These are phyloP conservation scores for Auricularia sp. DNA, from an alignment of 768 basidiomycete species.

Conservation along the genomic window DNA sequence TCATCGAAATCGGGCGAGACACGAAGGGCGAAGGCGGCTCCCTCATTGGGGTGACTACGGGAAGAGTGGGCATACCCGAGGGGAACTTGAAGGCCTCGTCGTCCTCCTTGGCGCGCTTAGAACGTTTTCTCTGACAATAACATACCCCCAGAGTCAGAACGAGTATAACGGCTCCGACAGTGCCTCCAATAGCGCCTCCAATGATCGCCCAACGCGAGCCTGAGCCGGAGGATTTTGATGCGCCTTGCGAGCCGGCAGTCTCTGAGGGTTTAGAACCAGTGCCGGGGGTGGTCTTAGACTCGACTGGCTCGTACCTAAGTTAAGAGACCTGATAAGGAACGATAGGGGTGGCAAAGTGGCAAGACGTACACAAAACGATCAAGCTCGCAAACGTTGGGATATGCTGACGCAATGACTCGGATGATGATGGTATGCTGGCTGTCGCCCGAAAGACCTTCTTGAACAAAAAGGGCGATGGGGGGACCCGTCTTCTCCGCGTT, in stretches of 20 bases:
- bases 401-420: neutral
- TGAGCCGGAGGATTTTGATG: neutral
- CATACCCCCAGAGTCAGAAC: neutral
- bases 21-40: neutral
- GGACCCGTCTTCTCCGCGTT: neutral
- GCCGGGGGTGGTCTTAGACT: neutral
- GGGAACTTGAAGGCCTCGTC: neutral
- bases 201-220: neutral
- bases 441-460: neutral
- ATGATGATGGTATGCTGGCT: conserved; percentile 1
- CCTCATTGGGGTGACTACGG: neutral
- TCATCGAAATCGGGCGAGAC: neutral
- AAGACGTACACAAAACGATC: conserved; percentile 5
- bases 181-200: conserved; percentile 4
- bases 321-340: neutral
- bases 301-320: neutral
- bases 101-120: neutral
- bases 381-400: conserved; percentile 7
- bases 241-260: neutral
- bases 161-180: neutral
- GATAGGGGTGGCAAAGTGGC: neutral
- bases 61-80: neutral
- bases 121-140: neutral
- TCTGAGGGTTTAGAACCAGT: neutral
- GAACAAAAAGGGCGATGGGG: conserved; percentile 1